Base-by-base conservation (phyloP, 2,329 filamentous ascomycete genomes). In the Alternaria tenuissima region DNA sequence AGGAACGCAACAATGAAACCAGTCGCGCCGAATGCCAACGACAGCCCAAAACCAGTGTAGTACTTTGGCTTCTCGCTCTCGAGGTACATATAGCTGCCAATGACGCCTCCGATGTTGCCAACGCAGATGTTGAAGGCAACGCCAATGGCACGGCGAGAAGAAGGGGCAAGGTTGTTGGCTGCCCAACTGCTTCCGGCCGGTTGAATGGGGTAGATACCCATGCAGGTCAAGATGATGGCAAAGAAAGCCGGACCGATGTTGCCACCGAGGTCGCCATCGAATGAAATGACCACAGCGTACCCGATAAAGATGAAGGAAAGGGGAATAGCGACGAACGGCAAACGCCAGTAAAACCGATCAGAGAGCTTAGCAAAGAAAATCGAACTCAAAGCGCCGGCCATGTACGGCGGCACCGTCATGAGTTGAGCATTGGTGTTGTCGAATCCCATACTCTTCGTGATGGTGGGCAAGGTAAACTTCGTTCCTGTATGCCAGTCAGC, bases 241-340 rank as follows among this genome's bases (percentile, higher is more conserved):
- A 83, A 82, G 61, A 82, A 83, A 53, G 79, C 79, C 0, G 79
- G 65, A 0, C 74, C 78, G 18, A 83, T 75, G 53, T 83, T 81
- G 24, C 77, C 60, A 20, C 75, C 61, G 22, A 82, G 77, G 11
- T 79, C 65, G 5, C 68, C 77, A 34, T 78, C 75, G 18, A 80
- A 79, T 1, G 83, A 77, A 12, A 82, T 78, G 12, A 80, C 78
- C 47, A 73, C 41, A 9, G 68, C 55, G 43, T 72, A 73, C 5
- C 66, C 71, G 28, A 71, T 68, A 32, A 67, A 66, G 51, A 72
- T 67, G 5, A 81, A 78, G 1, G 79, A 73, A 3, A 82, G 65
- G 0, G 71, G 66, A 8, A 69, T 69, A 1, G 68, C 67, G 32
- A 74, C 62, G 58, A 73, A 73, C 2, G 70, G 71, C n/a, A 57